phyloP scores from a whole-genome alignment of 106 monocot species.

The Dactylorhiza incarnata region DNA sequence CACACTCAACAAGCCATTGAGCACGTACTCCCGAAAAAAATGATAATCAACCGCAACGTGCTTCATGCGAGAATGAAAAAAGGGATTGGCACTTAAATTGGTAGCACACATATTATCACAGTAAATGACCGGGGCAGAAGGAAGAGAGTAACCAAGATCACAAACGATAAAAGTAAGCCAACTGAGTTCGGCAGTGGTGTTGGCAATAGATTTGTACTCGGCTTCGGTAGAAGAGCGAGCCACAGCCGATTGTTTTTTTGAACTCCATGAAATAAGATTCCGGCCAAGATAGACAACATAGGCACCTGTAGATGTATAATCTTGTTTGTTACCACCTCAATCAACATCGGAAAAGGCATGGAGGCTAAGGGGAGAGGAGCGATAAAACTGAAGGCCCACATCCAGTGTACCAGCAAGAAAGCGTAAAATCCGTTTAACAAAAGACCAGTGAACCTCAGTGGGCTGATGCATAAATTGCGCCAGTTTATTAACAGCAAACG shows the following conservation, averaged over 20 bases:
- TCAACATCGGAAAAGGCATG: not conserved
- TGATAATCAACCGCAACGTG: not conserved
- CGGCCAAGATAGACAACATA: not conserved
- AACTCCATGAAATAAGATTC: slow-evolving; percentile 7
- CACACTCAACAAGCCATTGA: no score
- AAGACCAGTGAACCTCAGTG: not conserved
- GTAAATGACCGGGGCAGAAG: not conserved
- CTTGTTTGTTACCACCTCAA: not conserved
- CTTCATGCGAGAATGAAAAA: slow-evolving; percentile 10
- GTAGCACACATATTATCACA: slow-evolving; percentile 10
- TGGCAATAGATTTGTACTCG: not conserved
- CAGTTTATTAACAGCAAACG: not conserved
- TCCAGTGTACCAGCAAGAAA: not conserved
- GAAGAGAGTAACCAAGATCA: not conserved
- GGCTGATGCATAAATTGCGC: not conserved
- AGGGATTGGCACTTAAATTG: not conserved
- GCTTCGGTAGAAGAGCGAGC: slow-evolving; percentile 4
- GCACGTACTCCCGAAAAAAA: no score
- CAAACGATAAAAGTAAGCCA: not conserved
- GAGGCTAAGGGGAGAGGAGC: not conserved
- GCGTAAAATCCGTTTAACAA: not conserved
- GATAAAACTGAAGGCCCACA: no score
- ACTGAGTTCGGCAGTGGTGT: not conserved
- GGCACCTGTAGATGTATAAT: not conserved
- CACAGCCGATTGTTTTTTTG: not conserved